Conservation (phyloP, 257 asterid species). For the Jasminum sambac region DNA sequence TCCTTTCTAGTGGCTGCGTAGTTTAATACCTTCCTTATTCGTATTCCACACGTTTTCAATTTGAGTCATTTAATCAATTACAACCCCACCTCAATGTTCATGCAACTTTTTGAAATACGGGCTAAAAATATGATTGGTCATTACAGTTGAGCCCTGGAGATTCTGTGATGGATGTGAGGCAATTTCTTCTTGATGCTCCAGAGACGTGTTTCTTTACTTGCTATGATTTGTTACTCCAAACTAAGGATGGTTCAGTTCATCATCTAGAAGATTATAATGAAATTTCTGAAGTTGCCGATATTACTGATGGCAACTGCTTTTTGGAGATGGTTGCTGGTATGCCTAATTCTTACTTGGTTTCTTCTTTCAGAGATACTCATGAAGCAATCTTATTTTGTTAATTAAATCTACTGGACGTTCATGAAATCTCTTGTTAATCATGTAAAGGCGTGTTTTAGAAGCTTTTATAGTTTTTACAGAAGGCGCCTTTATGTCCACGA, state of each 20-base stretch:
- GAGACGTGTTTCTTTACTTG: conserved; percentile 92
- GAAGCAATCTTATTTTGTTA: background rate
- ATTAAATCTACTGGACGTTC: background rate
- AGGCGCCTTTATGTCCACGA: background rate
- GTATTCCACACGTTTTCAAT: background rate
- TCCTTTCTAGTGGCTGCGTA: conserved; percentile 20
- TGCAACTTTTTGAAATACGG: conserved; percentile 14
- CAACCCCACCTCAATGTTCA: conserved; percentile 2
- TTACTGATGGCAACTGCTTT: conserved; percentile 74
- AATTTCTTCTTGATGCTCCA: conserved; percentile 95
- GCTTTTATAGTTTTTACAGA: background rate
- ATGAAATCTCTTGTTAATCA: background rate
- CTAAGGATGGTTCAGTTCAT: conserved; percentile 73
- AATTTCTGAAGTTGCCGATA: conserved; percentile 91
- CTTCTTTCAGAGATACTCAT: conserved; percentile 16
- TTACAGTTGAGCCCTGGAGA: conserved; percentile 98
- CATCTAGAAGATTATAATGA: conserved; percentile 92
- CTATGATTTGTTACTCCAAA: conserved; percentile 78
- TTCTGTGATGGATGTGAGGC: conserved; percentile 96
- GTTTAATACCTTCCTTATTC: background rate
- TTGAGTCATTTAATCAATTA: background rate
- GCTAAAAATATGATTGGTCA: conserved; percentile 26
- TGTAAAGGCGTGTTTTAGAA: background rate
- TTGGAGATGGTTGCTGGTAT: conserved; percentile 95
- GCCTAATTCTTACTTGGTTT: conserved; percentile 23